Percentiles rank a stretch among this genome's conserved stretches.
phyloP scores from a whole-genome alignment of 371 early-diverging fungal species.

The Saksenaea vasiformis region DNA sequence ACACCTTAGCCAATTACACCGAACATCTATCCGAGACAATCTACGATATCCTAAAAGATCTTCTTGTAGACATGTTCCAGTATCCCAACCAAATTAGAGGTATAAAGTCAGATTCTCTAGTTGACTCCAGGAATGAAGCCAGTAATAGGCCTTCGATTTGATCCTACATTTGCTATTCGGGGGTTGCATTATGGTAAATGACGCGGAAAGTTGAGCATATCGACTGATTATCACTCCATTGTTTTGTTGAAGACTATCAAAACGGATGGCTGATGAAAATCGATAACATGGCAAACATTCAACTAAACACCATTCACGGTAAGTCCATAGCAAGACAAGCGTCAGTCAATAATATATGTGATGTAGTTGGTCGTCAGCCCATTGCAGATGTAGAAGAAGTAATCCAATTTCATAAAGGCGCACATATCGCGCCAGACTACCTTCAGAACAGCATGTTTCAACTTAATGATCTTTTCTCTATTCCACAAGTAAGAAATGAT shows the following conservation, averaged over 20 bases:
- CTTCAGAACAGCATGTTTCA: conserved; percentile 58
- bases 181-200: conserved; percentile 60
- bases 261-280: conserved; percentile 73
- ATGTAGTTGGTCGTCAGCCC: conserved; percentile 51
- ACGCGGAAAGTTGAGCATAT: not conserved
- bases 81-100: conserved; percentile 57
- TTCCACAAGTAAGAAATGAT: conserved; percentile 49
- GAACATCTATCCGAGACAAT: conserved; percentile 57
- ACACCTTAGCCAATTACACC: conserved; percentile 66
- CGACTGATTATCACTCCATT: not conserved
- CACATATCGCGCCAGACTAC: conserved; percentile 61
- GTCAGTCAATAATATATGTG: not conserved
- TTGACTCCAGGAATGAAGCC: not conserved
- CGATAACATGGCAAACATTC: conserved; percentile 66
- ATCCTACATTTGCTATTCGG: conserved; percentile 64
- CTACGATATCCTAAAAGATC: conserved; percentile 57
- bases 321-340: conserved; percentile 9
- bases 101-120: not conserved
- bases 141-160: conserved; percentile 51
- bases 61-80: conserved; percentile 53
- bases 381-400: conserved; percentile 52
- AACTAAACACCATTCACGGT: conserved; percentile 63
- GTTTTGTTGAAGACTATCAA: conserved; percentile 39
- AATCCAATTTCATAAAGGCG: conserved; percentile 55
- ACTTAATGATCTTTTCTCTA: conserved; percentile 62